Evolutionary conservation across 2,329 filamentous ascomycete species (phyloP).

Genomic region (Aureobasidium sp.): DNA sequence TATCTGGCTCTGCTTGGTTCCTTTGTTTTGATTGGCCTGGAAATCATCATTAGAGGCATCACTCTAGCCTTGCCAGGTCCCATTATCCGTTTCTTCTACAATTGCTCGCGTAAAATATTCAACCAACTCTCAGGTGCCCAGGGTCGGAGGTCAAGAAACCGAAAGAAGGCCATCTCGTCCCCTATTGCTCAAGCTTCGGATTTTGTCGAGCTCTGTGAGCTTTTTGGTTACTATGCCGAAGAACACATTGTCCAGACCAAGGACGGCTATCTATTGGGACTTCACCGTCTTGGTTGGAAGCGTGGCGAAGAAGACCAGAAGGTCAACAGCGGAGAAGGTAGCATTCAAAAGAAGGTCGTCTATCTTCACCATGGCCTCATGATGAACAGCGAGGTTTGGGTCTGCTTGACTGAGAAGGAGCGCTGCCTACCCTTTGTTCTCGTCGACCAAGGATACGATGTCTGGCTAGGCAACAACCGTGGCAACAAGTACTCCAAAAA

Average conservation of each 20-base stretch:
- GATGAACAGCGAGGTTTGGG: slow-evolving; percentile 99
- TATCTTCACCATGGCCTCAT: slow-evolving; percentile 93
- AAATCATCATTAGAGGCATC: slow-evolving; percentile 73
- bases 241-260: slow-evolving; percentile 93
- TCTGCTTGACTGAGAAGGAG: slow-evolving; percentile 79
- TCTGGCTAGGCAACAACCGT: slow-evolving; percentile 96
- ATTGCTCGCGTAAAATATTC: slow-evolving; percentile 72
- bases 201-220: slow-evolving; percentile 85
- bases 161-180: slow-evolving; percentile 45
- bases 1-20: slow-evolving; percentile 82
- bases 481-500: slow-evolving; percentile 99
- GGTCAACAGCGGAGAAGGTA: slow-evolving; percentile 63
- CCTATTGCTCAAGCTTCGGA: slow-evolving; percentile 79
- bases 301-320: slow-evolving; percentile 70
- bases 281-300: slow-evolving; percentile 78
- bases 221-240: slow-evolving; percentile 88
- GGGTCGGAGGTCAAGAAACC: slow-evolving; percentile 57
- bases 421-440: slow-evolving; percentile 81
- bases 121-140: slow-evolving; percentile 66
- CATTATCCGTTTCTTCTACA: slow-evolving; percentile 77
- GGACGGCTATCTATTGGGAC: slow-evolving; percentile 84
- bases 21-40: slow-evolving; percentile 71
- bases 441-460: slow-evolving; percentile 87
- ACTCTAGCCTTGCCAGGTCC: slow-evolving; percentile 80
- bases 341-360: slow-evolving; percentile 71